Base-by-base conservation (phyloP, 2,329 filamentous ascomycete species). In the Dryadomyces sulphureus region DNA sequence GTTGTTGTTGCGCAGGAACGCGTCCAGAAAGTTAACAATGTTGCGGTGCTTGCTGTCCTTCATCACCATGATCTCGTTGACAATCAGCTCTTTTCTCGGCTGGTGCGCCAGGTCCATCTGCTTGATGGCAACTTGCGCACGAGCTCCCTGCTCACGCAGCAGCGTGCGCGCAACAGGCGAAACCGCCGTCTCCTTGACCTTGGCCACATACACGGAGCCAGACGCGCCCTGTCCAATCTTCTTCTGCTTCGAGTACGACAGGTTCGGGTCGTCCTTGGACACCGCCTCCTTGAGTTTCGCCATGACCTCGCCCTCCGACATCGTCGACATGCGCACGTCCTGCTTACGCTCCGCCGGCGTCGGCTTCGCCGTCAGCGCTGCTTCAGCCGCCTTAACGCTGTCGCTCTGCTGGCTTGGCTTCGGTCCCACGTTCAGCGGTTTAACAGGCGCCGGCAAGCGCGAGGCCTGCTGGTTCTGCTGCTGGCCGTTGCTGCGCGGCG, bases 41-140 rank as follows among this genome's bases (percentile, higher is more conserved):
- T 98, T 98, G 50, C 84, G 81, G 63, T 98, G 92, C 61, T 89
- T 85, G 70, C 87, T 94, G 67, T 98, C 92, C 69, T 96, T 95
- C 92, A 98, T 98, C 49, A 98, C 92, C 68, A 98, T 93, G 59
- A 98, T 98, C 60, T 98, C 92, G 63, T 98, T 98, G 45, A 98
- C 92, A 59, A 98, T 98, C 58, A 98, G 69, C 65, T 98, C 92
- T 71, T 98, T 98, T 49, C 92, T 77, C 41, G 92, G 92, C 64
- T 98, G 92, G 60, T 94, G 92, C 43, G 90, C 87, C 47, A 98
- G 76, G 66, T 98, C 92, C 92, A 98, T 98, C 67, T 98, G 92
- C 69, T 98, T 98, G 61, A 98, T 98, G 38, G 92, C 92, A 51
- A 98, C 92, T 61, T 95, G 87, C 43, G 86, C 86, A 52, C 85